Conservation (phyloP, 495 filamentous ascomycete species). For the Podospora sp. region DNA sequence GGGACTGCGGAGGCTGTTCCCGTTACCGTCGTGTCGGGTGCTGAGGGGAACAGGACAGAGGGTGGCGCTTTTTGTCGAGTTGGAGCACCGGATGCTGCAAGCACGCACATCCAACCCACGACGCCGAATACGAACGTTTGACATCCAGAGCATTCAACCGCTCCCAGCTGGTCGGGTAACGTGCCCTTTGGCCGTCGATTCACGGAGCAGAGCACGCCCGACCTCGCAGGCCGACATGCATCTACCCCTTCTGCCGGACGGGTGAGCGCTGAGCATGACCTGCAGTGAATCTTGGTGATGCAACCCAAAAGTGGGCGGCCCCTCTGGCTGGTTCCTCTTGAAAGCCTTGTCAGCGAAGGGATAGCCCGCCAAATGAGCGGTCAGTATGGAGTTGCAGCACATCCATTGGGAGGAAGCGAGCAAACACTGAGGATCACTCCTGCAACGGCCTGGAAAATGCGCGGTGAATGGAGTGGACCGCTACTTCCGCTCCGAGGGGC, state of each 20-base stretch:
- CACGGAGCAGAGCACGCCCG: background rate
- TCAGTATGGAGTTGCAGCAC: background rate
- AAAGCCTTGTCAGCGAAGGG: background rate
- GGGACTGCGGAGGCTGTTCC: background rate
- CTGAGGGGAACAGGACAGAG: background rate
- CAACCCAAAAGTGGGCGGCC: background rate
- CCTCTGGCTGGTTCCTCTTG: background rate
- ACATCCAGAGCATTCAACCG: background rate
- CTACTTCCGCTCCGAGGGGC: too few species aligned
- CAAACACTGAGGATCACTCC: background rate
- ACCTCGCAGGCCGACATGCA: background rate
- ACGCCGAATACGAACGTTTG: background rate
- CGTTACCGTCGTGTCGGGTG: constrained; percentile 19
- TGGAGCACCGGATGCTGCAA: background rate
- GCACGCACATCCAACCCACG: background rate
- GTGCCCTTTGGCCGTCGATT: background rate
- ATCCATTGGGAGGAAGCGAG: background rate
- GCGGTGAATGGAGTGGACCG: too few species aligned
- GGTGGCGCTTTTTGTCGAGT: constrained; percentile 3
- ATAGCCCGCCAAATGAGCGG: background rate
- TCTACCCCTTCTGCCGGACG: background rate
- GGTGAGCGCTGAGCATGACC: background rate
- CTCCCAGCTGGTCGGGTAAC: background rate
- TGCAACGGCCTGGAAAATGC: too few species aligned
- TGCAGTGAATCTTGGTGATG: constrained; percentile 10